phyloP scores from a whole-genome alignment of 495 filamentous ascomycete genomes.

The Podospora bellae-mahoneyi region DNA sequence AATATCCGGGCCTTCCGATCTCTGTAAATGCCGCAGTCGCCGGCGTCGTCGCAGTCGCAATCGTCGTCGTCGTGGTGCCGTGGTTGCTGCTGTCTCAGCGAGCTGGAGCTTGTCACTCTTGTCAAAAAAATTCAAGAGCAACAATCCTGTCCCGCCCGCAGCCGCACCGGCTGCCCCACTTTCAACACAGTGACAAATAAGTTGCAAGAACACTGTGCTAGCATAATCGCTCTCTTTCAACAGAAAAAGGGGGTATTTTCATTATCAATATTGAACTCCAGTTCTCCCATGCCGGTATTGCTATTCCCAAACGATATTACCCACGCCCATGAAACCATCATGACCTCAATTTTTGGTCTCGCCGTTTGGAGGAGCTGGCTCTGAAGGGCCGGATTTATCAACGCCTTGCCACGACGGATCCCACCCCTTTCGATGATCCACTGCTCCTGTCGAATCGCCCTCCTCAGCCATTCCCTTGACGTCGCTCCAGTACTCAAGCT shows the following conservation, averaged over 20 bases:
- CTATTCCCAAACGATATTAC: too few relatives aligned
- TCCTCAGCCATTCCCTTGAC: constrained; percentile 58
- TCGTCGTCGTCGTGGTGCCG: background rate
- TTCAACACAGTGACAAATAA: background rate
- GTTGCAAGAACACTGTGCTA: background rate
- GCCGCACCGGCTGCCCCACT: background rate
- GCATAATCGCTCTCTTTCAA: background rate
- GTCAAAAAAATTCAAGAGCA: background rate
- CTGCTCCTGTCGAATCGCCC: constrained; percentile 48
- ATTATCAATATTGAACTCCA: background rate
- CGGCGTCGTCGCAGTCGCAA: background rate
- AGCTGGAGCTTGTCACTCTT: background rate
- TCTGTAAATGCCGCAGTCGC: background rate
- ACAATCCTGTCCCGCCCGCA: background rate
- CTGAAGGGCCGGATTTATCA: constrained; percentile 41
- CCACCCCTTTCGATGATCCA: constrained; percentile 46
- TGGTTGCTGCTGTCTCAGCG: background rate
- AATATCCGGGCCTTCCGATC: background rate
- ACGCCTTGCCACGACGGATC: constrained; percentile 42
- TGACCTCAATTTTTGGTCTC: background rate
- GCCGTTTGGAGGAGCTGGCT: constrained; percentile 12
- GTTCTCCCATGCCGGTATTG: background rate
- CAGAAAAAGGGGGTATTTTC: background rate
- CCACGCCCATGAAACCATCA: background rate
- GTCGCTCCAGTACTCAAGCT: constrained; percentile 73